These are phyloP conservation scores for Rhizopogon hawkerae DNA, from an alignment of 1,284 basidiomycete species.

Conservation along the genomic window DNA sequence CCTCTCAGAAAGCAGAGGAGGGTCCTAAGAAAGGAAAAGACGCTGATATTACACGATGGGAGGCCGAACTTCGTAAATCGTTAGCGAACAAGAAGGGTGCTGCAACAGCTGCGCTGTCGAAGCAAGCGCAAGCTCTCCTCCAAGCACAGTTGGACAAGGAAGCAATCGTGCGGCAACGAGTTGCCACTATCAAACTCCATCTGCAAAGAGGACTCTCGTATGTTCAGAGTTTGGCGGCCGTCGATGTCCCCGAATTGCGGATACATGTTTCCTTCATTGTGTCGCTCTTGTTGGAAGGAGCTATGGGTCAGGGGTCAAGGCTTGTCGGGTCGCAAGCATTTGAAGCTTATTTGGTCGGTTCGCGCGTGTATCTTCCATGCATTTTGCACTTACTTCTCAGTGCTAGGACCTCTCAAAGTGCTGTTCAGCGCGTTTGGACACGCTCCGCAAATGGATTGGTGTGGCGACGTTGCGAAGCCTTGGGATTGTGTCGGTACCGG, in stretches of 20 bases:
- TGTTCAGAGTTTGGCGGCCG: slow-evolving; percentile 53
- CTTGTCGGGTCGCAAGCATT: slow-evolving; percentile 60
- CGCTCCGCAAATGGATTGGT: slow-evolving; percentile 63
- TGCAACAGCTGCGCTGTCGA: slow-evolving; percentile 49
- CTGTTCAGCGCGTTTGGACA: slow-evolving; percentile 65
- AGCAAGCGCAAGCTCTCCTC: slow-evolving; percentile 75
- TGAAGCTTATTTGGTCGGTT: slow-evolving; percentile 68
- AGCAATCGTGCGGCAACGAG: slow-evolving; percentile 50
- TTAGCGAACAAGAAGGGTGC: slow-evolving; percentile 68
- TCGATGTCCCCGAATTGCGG: slow-evolving; percentile 51
- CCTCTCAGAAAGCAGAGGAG: slow-evolving; percentile 47
- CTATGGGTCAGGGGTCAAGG: slow-evolving; percentile 48
- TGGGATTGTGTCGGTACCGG: slow-evolving; percentile 59
- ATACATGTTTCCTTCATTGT: slow-evolving; percentile 51
- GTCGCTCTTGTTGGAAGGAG: slow-evolving; percentile 55
- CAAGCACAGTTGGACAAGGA: slow-evolving; percentile 79
- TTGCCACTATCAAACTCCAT: slow-evolving; percentile 44
- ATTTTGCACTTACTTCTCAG: not conserved
- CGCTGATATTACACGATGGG: slow-evolving; percentile 86
- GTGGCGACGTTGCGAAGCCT: slow-evolving; percentile 73
- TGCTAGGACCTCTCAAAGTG: slow-evolving; percentile 53
- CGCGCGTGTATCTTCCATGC: not conserved
- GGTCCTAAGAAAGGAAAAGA: slow-evolving; percentile 73
- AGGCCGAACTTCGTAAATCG: slow-evolving; percentile 81
- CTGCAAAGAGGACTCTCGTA: slow-evolving; percentile 64